These are phyloP conservation scores for Thinopyrum elongatum DNA, from an alignment of 176 grass and related monocot genomes.

Conservation along the genomic window DNA sequence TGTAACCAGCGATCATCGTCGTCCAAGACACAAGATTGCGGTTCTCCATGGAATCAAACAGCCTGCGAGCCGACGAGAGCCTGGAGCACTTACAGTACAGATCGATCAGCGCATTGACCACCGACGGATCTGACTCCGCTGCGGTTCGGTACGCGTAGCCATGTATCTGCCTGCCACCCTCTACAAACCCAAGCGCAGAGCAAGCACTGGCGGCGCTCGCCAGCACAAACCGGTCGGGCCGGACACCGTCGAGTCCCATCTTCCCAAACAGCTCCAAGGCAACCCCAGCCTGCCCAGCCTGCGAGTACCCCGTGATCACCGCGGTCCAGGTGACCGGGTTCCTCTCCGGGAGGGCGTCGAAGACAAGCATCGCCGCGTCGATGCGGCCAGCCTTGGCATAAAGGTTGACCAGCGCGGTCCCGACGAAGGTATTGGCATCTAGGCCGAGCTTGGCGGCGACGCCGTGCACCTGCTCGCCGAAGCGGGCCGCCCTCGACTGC, in stretches of 20 bases:
- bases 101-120: slow-evolving; percentile 59
- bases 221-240: slow-evolving; percentile 60
- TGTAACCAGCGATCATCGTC: slow-evolving; percentile 73
- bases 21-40: slow-evolving; percentile 81
- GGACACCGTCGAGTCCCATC: slow-evolving; percentile 42
- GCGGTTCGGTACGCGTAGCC: slow-evolving; percentile 43
- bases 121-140: slow-evolving; percentile 42
- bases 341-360: slow-evolving; percentile 48
- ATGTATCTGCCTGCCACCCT: slow-evolving; percentile 70
- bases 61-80: slow-evolving; percentile 49
- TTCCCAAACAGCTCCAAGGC: slow-evolving; percentile 56
- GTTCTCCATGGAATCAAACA: slow-evolving; percentile 54
- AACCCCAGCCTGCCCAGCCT: slow-evolving; percentile 25
- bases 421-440: slow-evolving; percentile 42
- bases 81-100: slow-evolving; percentile 67
- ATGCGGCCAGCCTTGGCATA: slow-evolving; percentile 58
- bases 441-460: slow-evolving; percentile 44
- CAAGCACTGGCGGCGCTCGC: slow-evolving; percentile 67
- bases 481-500: slow-evolving; percentile 23
- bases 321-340: slow-evolving; percentile 71
- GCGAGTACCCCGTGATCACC: slow-evolving; percentile 58
- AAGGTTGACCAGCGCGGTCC: slow-evolving; percentile 53
- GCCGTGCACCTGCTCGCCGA: slow-evolving; percentile 55
- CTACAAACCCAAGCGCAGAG: slow-evolving; percentile 43
- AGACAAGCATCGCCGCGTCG: slow-evolving; percentile 45